Base-by-base conservation (phyloP, 345 rosid genomes). In the Eucalyptus cladocalyx region DNA sequence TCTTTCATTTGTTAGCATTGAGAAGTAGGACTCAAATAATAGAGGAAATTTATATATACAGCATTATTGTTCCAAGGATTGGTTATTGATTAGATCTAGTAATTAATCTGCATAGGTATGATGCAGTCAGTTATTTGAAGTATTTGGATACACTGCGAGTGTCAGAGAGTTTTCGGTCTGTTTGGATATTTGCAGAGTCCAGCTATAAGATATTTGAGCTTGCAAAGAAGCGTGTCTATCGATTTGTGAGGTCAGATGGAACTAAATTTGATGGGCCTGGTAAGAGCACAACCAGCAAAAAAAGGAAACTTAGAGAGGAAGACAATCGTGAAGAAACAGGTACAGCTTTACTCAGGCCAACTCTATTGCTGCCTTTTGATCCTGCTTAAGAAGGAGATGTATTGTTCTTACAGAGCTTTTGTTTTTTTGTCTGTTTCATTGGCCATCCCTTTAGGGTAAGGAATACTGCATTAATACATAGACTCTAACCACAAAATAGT, bases 171-270 rank as follows among this genome's bases (percentile, higher is more conserved):
- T 97, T 95, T 92, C 95, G 97, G n/a, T 96, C 99, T 89, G 99
- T 98, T 89, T 98, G 99, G 99, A 95, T 98, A 93, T 98, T 98
- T 95, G 98, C 99, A 50, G 99, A 97, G 93, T 93, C 99, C 76
- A 97, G 99, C 93, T 97, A 94, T 92, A 97, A 98, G 94, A 96
- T 97, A 89, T 98, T 98, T 94, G 99, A 98, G 91, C 95, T 93
- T 91, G 99, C 99, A 86, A 98, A 96, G 97, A 96, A 95, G 95
- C 95, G 98, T 86, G 99, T 95, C 72, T 98, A 96, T 91, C 94
- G 94, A 58, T 92, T 96, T 85, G 88, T 50, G 51, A 93, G 94
- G 91, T 92, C 96, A 80, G 94, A 92, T 91, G 96, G 93, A 56
- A 88, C 86, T 65, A 95, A 95, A 92, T 76, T 91, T 42, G 90